Percentiles rank a stretch among this genome's conserved stretches.
Evolutionary conservation across 106 monocot genomes (phyloP).

Genomic region (Xerophyta viscosa): DNA sequence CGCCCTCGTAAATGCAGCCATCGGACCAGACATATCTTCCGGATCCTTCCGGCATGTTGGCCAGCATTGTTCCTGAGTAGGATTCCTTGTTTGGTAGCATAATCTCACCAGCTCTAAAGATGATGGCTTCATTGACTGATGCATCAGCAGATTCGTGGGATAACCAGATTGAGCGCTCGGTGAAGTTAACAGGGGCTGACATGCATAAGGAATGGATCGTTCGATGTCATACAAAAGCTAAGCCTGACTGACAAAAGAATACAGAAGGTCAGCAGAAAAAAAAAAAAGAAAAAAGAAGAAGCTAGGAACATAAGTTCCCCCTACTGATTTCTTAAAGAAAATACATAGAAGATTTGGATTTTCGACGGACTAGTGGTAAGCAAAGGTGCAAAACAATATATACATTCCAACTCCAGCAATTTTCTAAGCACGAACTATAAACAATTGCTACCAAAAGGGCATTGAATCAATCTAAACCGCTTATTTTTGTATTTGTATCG

Average conservation of each 20-base stretch:
- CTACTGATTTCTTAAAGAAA: too few relatives aligned
- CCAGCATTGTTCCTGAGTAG: slow-evolving; percentile 59
- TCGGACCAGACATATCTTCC: slow-evolving; percentile 78
- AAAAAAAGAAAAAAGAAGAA: too few relatives aligned
- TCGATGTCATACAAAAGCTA: slow-evolving; percentile 5
- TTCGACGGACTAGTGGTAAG: too few relatives aligned
- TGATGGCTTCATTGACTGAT: background rate
- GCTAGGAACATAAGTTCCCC: too few relatives aligned
- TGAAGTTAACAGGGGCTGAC: slow-evolving; percentile 40
- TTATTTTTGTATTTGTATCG: too few relatives aligned
- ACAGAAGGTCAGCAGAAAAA: too few relatives aligned
- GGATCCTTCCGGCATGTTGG: slow-evolving; percentile 29
- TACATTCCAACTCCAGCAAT: too few relatives aligned
- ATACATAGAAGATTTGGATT: too few relatives aligned
- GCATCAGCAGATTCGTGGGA: slow-evolving; percentile 9
- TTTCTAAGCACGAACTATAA: too few relatives aligned
- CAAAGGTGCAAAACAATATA: too few relatives aligned
- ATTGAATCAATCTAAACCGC: too few relatives aligned
- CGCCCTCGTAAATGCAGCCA: slow-evolving; percentile 79
- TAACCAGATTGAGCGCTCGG: slow-evolving; percentile 14
- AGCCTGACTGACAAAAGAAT: background rate
- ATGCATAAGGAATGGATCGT: slow-evolving; percentile 45
- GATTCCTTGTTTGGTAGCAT: slow-evolving; percentile 49
- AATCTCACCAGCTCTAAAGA: slow-evolving; percentile 31
- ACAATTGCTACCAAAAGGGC: too few relatives aligned